A percentile compares a stretch with the other conserved stretches of the same genome.
Evolutionary conservation across 2,329 filamentous ascomycete species (phyloP).

Genomic region (Aspergillus ochraceoroseus): DNA sequence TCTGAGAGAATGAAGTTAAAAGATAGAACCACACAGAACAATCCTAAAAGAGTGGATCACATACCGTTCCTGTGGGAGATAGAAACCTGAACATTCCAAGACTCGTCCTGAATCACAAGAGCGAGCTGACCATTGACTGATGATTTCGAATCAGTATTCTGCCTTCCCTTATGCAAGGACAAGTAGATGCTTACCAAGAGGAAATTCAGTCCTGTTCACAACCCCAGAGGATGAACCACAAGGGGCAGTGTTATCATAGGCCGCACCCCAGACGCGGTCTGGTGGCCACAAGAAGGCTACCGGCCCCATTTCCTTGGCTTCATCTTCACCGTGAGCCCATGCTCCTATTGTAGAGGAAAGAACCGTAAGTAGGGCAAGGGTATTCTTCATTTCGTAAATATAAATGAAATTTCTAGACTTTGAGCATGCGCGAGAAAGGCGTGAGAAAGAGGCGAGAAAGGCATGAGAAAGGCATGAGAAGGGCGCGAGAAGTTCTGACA

Average conservation of each 20-base stretch:
- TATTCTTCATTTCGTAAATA: constrained; percentile 5
- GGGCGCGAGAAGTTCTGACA: not conserved
- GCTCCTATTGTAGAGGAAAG: not conserved
- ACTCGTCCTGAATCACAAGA: constrained; percentile 55
- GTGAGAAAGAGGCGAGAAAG: not conserved
- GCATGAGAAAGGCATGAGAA: not conserved
- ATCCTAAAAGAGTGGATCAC: constrained; percentile 15
- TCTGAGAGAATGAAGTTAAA: constrained; percentile 25
- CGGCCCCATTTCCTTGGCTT: constrained; percentile 47
- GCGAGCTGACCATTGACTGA: constrained; percentile 53
- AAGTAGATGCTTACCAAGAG: constrained; percentile 44
- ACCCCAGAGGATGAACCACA: constrained; percentile 52
- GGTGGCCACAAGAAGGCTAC: constrained; percentile 59
- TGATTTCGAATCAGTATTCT: not conserved
- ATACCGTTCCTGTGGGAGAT: constrained; percentile 52
- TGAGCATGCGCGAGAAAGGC: too few relatives aligned
- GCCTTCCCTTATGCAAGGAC: not conserved
- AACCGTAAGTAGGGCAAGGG: not conserved
- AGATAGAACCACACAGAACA: too few relatives aligned
- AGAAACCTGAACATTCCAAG: constrained; percentile 51
- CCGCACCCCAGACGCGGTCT: constrained; percentile 53
- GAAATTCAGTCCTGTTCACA: constrained; percentile 53
- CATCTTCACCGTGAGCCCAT: constrained; percentile 12
- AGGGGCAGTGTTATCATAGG: constrained; percentile 53
- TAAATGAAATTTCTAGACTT: too few relatives aligned